Conservation (phyloP, 2,329 filamentous ascomycete genomes). For the Davidsoniella virescens region DNA sequence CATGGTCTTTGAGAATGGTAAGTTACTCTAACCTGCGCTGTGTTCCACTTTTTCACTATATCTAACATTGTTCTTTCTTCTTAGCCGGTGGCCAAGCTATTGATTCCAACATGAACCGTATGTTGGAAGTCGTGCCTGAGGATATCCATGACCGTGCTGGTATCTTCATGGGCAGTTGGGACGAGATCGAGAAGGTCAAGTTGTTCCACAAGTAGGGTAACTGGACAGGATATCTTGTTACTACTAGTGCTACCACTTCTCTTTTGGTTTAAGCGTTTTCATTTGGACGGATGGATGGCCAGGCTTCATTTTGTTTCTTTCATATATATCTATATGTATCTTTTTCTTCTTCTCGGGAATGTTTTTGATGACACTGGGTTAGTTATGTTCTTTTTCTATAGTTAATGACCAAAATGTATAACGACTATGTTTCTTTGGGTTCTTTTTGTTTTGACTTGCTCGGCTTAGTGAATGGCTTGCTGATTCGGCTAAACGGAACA, state of each 20-base stretch:
- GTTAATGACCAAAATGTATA: too few relatives aligned
- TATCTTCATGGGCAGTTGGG: conserved; percentile 88
- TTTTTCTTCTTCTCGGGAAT: background rate
- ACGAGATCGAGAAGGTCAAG: conserved; percentile 94
- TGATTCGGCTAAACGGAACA: too few relatives aligned
- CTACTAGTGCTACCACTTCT: background rate
- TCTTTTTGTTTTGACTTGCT: too few relatives aligned
- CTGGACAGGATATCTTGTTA: background rate
- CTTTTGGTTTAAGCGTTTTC: background rate
- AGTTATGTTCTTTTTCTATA: too few relatives aligned
- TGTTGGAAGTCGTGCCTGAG: conserved; percentile 78
- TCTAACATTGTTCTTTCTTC: conserved; percentile 17
- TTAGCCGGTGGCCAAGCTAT: conserved; percentile 81
- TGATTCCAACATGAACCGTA: conserved; percentile 76
- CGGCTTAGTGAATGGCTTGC: too few relatives aligned
- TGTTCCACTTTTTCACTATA: background rate
- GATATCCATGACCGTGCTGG: conserved; percentile 90
- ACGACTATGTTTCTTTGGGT: too few relatives aligned
- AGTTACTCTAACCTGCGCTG: conserved; percentile 21
- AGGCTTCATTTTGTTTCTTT: background rate
- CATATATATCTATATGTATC: background rate
- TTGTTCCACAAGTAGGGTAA: conserved; percentile 45
- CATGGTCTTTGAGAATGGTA: conserved; percentile 95
- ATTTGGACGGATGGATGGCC: background rate
- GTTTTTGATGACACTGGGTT: too few relatives aligned